Conservation (phyloP, 176 grass and related monocot species). For the Alloteropsis semialata region DNA sequence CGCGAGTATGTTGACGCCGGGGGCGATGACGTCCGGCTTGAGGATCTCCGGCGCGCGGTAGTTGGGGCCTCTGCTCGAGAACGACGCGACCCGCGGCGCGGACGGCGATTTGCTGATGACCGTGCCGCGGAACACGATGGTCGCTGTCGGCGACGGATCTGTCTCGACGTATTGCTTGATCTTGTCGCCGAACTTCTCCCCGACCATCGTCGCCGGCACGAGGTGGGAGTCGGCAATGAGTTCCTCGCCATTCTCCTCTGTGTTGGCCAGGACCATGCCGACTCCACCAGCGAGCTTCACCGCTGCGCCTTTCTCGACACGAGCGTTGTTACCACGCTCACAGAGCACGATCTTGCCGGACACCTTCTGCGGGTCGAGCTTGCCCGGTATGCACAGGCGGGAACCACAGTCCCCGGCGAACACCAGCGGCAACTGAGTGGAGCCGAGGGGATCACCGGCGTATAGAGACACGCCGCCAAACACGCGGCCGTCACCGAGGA, state of each 20-base stretch:
- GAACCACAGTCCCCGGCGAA: conserved; percentile 64
- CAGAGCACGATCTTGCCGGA: conserved; percentile 81
- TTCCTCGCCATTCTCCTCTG: conserved; percentile 71
- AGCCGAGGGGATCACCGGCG: conserved; percentile 41
- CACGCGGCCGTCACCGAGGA: conserved; percentile 52
- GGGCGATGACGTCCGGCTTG: conserved; percentile 84
- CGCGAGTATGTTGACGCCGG: conserved; percentile 79
- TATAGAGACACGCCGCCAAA: conserved; percentile 68
- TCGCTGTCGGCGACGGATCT: conserved; percentile 63
- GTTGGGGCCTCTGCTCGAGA: conserved; percentile 85
- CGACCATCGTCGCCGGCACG: conserved; percentile 79
- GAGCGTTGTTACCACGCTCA: conserved; percentile 56
- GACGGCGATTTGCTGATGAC: conserved; percentile 56
- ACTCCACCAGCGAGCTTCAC: conserved; percentile 59
- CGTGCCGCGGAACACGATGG: conserved; percentile 69
- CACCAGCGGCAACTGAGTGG: conserved; percentile 49
- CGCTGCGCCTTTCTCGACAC: conserved; percentile 67
- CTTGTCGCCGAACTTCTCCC: conserved; percentile 59
- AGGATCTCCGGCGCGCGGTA: conserved; percentile 67
- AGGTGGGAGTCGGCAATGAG: conserved; percentile 89
- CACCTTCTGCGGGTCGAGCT: conserved; percentile 52
- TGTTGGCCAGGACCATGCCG: conserved; percentile 79
- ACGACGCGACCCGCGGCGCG: conserved; percentile 62
- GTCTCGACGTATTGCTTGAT: conserved; percentile 62
- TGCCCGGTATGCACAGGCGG: conserved; percentile 28